Evolutionary conservation across 1,284 basidiomycete species (phyloP).

Genomic region (Phellopilus nigrolimitatus): DNA sequence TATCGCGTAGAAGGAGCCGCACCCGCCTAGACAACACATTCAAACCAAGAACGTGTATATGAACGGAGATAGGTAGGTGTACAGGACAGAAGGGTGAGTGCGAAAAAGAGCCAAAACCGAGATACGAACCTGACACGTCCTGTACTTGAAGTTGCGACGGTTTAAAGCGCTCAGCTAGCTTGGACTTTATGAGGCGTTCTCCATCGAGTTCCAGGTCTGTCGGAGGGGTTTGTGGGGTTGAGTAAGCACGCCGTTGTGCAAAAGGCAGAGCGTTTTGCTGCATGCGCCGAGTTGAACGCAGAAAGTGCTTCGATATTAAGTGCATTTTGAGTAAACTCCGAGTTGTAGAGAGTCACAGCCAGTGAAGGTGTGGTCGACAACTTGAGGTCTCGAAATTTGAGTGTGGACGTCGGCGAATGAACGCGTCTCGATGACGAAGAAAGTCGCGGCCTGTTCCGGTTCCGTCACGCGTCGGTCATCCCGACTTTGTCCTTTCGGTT

Average conservation of each 20-base stretch:
- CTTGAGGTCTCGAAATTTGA: background rate
- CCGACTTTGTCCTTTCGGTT: background rate
- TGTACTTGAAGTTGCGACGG: constrained; percentile 78
- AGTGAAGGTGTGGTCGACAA: background rate
- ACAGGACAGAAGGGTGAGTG: background rate
- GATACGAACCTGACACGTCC: constrained; percentile 79
- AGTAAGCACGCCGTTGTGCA: constrained; percentile 1
- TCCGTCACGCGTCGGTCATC: constrained; percentile 7
- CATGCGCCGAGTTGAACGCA: background rate
- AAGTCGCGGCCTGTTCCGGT: background rate
- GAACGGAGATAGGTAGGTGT: background rate
- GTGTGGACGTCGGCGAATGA: constrained; percentile 6
- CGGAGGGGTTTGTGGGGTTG: constrained; percentile 12
- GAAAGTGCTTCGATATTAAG: background rate
- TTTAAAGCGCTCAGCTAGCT: constrained; percentile 68
- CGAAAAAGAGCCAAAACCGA: background rate
- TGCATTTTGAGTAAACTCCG: background rate
- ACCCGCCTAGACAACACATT: constrained; percentile 63
- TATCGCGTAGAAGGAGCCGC: constrained; percentile 95
- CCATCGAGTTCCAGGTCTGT: constrained; percentile 43
- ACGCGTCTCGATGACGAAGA: constrained; percentile 7
- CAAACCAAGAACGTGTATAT: background rate
- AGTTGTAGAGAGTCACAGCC: too few relatives aligned
- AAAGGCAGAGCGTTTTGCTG: background rate
- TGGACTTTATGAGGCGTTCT: constrained; percentile 66